These are phyloP conservation scores for Picea sitchensis DNA, from an alignment of 75 land plant species.

Conservation along the genomic window DNA sequence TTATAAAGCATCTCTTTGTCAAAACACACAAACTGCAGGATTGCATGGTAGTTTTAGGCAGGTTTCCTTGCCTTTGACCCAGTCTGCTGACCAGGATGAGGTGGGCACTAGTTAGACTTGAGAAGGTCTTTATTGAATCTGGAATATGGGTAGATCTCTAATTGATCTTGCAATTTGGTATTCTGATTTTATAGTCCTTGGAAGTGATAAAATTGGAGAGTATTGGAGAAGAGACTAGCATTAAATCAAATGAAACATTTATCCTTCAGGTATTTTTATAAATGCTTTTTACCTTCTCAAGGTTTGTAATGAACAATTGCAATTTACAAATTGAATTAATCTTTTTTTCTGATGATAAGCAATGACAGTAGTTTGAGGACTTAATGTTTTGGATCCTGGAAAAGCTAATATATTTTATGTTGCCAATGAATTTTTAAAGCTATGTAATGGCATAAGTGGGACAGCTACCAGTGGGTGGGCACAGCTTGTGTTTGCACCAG, in stretches of 20 bases:
- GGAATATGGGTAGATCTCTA: neutral
- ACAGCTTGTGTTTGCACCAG: constrained; percentile 60
- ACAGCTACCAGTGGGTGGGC: constrained; percentile 42
- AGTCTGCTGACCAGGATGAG: constrained; percentile 36
- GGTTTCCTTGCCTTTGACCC: constrained; percentile 14
- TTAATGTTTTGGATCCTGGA: constrained; percentile 2
- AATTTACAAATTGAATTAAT: neutral
- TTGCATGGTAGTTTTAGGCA: constrained; percentile 6
- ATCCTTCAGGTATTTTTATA: neutral
- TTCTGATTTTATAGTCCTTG: constrained; percentile 8
- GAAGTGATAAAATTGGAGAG: constrained; percentile 17
- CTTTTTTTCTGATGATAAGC: neutral
- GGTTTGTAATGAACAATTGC: neutral
- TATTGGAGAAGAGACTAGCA: constrained; percentile 1
- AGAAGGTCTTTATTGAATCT: neutral
- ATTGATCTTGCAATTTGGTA: constrained; percentile 6
- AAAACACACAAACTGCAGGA: constrained; percentile 9
- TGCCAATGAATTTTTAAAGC: constrained; percentile 21
- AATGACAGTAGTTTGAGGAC: neutral
- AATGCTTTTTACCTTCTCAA: neutral
- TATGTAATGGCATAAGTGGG: constrained; percentile 40
- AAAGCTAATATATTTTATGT: neutral
- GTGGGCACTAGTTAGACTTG: constrained; percentile 6
- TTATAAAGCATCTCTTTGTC: constrained; percentile 23
- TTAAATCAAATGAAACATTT: constrained; percentile 12